Conservation (phyloP, 345 rosid genomes). For the Citrus glauca region DNA sequence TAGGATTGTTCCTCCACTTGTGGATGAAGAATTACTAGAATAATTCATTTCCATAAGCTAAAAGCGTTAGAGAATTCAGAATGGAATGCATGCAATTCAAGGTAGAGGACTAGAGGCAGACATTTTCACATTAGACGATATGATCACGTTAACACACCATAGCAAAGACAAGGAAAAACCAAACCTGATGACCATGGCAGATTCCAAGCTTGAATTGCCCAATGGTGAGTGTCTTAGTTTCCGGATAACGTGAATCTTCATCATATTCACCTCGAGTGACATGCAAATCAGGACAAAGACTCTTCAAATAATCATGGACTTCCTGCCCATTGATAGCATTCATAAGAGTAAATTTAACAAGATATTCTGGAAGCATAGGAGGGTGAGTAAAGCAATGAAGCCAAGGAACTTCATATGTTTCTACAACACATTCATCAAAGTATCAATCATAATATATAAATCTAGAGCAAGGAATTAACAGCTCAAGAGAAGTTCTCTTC, state of each 20-base stretch:
- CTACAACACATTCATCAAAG: background rate
- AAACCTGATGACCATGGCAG: slow-evolving; percentile 46
- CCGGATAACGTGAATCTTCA: slow-evolving; percentile 35
- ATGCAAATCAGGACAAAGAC: slow-evolving; percentile 36
- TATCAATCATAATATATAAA: background rate
- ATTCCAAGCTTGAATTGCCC: slow-evolving; percentile 42
- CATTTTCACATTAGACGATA: background rate
- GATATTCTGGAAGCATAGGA: background rate
- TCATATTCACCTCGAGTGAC: slow-evolving; percentile 40
- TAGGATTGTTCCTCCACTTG: background rate
- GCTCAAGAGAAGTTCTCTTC: background rate
- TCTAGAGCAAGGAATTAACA: background rate
- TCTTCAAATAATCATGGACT: slow-evolving; percentile 41
- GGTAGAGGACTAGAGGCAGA: background rate
- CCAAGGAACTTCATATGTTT: background rate
- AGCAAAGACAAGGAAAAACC: slow-evolving; percentile 12
- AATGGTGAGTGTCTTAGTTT: slow-evolving; percentile 35
- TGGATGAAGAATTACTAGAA: background rate
- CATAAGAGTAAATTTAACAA: slow-evolving; percentile 1
- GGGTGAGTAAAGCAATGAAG: background rate
- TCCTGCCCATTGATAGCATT: slow-evolving; percentile 20
- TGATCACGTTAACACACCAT: background rate
- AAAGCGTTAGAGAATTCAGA: background rate
- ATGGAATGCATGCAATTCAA: background rate
- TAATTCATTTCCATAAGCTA: background rate